These are phyloP conservation scores for Setomelanomma holmii DNA, from an alignment of 2,329 filamentous ascomycete species.

Conservation along the genomic window DNA sequence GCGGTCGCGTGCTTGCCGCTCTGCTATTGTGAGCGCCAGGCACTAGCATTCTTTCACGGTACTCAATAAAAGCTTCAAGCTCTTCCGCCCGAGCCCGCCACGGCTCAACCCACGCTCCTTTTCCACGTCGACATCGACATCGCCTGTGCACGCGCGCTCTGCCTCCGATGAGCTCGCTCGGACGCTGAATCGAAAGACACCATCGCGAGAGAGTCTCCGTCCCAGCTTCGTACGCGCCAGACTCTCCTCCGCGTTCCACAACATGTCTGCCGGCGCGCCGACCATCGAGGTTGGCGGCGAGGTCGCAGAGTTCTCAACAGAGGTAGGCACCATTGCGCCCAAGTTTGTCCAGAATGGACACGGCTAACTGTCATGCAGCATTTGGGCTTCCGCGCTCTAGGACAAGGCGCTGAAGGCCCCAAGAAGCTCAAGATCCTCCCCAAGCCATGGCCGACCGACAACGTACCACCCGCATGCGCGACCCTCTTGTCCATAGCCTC, in stretches of 20 bases:
- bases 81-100: conserved; percentile 33
- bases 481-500: conserved; percentile 87
- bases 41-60: conserved; percentile 19
- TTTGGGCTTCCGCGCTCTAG: conserved; percentile 76
- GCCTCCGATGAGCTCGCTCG: conserved; percentile 37
- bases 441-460: conserved; percentile 73
- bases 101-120: conserved; percentile 32
- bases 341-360: not conserved
- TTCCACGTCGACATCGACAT: conserved; percentile 23
- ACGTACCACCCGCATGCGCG: conserved; percentile 75
- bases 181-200: conserved; percentile 28
- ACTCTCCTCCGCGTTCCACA: conserved; percentile 71
- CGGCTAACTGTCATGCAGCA: conserved; percentile 53
- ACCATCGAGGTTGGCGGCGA: conserved; percentile 66
- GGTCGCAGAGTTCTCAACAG: conserved; percentile 80
- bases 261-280: conserved; percentile 52
- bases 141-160: conserved; percentile 21
- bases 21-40: conserved; percentile 26
- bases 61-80: conserved; percentile 31
- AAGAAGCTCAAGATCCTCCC: conserved; percentile 77
- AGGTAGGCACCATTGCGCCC: conserved; percentile 61
- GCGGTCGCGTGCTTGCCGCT: conserved; percentile 27
- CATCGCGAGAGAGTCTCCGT: conserved; percentile 31
- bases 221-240: conserved; percentile 36
- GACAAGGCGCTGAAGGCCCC: conserved; percentile 69